Evolutionary conservation across 352 stramenopile genomes (phyloP).

Genomic region (Phytopythium boreale): DNA sequence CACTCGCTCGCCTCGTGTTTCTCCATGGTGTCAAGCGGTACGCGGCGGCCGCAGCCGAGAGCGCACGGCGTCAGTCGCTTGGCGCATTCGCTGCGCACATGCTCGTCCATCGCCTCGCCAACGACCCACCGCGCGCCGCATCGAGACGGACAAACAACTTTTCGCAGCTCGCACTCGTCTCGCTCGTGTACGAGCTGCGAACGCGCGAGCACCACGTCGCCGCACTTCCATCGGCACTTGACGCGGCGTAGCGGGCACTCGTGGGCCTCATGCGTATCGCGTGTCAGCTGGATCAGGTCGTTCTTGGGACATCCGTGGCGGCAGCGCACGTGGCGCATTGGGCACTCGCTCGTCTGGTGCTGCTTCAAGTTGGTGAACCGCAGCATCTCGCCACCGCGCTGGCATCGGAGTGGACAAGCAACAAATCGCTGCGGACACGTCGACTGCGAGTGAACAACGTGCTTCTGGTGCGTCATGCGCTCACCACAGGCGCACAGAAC

Average conservation of each 20-base stretch:
- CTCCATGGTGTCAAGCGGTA: conserved; percentile 45
- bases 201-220: conserved; percentile 42
- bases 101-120: conserved; percentile 35
- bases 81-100: conserved; percentile 29
- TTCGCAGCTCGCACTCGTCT: conserved; percentile 48
- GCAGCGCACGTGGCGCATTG: conserved; percentile 52
- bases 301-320: conserved; percentile 57
- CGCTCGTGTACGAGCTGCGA: conserved; percentile 43
- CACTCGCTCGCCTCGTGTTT: conserved; percentile 37
- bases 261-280: conserved; percentile 38
- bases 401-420: conserved; percentile 47
- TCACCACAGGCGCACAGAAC: conserved; percentile 58
- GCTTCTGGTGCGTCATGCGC: conserved; percentile 47
- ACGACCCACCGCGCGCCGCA: conserved; percentile 34
- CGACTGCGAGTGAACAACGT: conserved; percentile 35
- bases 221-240: conserved; percentile 53
- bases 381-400: conserved; percentile 8
- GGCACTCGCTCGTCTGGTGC: conserved; percentile 45
- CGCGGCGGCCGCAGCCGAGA: conserved; percentile 44
- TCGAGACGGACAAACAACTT: conserved; percentile 47
- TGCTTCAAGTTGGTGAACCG: conserved; percentile 39
- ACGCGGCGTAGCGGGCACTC: conserved; percentile 50
- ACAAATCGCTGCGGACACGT: conserved; percentile 50
- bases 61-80: conserved; percentile 35
- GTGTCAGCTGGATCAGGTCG: conserved; percentile 38